phyloP scores from a whole-genome alignment of 2,329 filamentous ascomycete genomes.

The Clonostachys chloroleuca region DNA sequence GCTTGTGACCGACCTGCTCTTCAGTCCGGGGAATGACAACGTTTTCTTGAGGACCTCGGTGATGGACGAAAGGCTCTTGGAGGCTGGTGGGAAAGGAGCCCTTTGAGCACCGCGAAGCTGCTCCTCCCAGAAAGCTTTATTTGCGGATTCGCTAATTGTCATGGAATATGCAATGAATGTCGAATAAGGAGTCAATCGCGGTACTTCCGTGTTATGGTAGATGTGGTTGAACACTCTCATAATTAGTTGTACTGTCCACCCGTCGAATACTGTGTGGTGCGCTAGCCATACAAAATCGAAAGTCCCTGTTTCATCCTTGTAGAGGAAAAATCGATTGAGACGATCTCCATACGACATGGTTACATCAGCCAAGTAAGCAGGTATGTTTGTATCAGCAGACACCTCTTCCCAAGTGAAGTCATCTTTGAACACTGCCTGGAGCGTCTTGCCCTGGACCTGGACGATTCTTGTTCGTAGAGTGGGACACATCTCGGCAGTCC shows the following conservation, averaged over 20 bases:
- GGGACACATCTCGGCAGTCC: slow-evolving; percentile 1
- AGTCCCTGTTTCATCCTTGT: neutral
- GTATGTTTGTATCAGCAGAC: neutral
- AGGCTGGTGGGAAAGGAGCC: neutral
- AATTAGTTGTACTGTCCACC: neutral
- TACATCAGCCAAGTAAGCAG: neutral
- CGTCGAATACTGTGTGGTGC: slow-evolving; percentile 7
- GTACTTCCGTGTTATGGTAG: slow-evolving; percentile 3
- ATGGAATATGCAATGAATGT: slow-evolving; percentile 4
- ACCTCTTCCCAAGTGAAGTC: neutral
- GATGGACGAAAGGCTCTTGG: neutral
- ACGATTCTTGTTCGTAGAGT: slow-evolving; percentile 7
- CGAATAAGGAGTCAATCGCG: slow-evolving; percentile 2
- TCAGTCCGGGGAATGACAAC: neutral
- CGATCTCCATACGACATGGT: slow-evolving; percentile 5
- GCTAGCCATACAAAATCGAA: slow-evolving; percentile 12
- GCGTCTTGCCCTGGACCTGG: neutral
- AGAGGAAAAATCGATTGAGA: slow-evolving; percentile 2
- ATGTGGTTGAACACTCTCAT: neutral
- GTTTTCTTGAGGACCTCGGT: neutral
- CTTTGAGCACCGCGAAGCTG: slow-evolving; percentile 1
- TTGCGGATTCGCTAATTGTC: neutral
- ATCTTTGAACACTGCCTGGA: neutral
- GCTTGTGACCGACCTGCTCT: slow-evolving; percentile 3
- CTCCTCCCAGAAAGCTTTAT: neutral